Evolutionary conservation across 768 basidiomycete species (phyloP).

Genomic region (Leccinum variicolor): DNA sequence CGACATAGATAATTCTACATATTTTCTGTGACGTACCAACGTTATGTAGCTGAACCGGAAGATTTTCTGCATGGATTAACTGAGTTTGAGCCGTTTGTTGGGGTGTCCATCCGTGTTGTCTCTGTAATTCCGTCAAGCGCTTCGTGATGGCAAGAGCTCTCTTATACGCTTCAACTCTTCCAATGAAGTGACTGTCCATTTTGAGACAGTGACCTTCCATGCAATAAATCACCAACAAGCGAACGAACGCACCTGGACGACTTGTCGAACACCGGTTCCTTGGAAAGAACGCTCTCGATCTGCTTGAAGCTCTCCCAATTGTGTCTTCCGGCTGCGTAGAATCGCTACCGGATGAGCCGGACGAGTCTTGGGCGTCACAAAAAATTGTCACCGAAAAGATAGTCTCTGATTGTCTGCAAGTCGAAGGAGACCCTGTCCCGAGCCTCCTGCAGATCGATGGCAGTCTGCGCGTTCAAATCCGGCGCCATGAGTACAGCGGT

Average conservation of each 20-base stretch:
- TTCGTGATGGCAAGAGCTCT: conserved; percentile 53
- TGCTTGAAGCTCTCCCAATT: conserved; percentile 49
- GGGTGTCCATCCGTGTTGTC: conserved; percentile 49
- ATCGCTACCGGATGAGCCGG: not conserved
- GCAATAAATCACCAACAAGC: not conserved
- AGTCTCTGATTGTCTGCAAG: conserved; percentile 41
- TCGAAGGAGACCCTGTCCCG: conserved; percentile 42
- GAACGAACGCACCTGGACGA: conserved; percentile 39
- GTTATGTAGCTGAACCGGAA: conserved; percentile 46
- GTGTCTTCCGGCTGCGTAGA: conserved; percentile 41
- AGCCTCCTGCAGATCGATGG: conserved; percentile 50
- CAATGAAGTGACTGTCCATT: conserved; percentile 50
- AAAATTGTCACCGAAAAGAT: conserved; percentile 46
- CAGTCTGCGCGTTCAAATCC: conserved; percentile 45
- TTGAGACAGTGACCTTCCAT: not conserved
- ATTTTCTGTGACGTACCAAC: conserved; percentile 25
- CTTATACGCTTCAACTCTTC: conserved; percentile 54
- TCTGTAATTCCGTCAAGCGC: conserved; percentile 56
- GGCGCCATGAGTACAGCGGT: not conserved
- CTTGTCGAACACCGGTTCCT: conserved; percentile 62
- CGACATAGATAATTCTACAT: conserved; percentile 25
- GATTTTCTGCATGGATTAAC: conserved; percentile 46
- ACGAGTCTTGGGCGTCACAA: not conserved
- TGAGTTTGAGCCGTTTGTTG: conserved; percentile 47
- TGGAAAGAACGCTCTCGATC: conserved; percentile 44